phyloP scores from a whole-genome alignment of 2,329 filamentous ascomycete species.

The Xylogone sp. region DNA sequence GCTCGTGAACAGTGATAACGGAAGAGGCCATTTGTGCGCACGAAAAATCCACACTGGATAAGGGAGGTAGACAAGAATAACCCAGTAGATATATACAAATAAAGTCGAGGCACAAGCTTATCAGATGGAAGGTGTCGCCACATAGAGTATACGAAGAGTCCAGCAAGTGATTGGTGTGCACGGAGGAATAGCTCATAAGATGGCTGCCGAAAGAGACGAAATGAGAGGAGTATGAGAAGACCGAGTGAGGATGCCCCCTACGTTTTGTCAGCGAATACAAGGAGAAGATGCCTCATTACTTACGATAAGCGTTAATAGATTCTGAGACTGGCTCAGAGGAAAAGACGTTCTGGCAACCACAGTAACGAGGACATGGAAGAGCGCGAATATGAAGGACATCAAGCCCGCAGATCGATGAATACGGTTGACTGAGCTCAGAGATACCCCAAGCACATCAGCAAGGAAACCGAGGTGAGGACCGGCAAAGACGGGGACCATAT shows the following conservation, averaged over 20 bases:
- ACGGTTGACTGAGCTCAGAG: conserved; percentile 6
- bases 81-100: conserved; percentile 4
- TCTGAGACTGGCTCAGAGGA: background rate
- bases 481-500: conserved; percentile 13
- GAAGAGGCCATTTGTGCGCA: conserved; percentile 12
- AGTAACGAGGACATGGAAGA: background rate
- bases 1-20: background rate
- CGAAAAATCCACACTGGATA: conserved; percentile 5
- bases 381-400: conserved; percentile 10
- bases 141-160: conserved; percentile 9
- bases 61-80: conserved; percentile 3
- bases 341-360: background rate
- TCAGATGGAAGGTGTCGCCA: conserved; percentile 8
- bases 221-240: conserved; percentile 5
- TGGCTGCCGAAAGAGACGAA: conserved; percentile 2
- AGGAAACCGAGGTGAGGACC: conserved; percentile 15
- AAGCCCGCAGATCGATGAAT: conserved; percentile 14
- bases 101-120: conserved; percentile 5
- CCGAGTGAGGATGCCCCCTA: conserved; percentile 9
- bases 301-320: conserved; percentile 6
- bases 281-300: background rate
- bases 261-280: conserved; percentile 2
- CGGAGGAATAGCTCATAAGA: conserved; percentile 14
- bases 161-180: conserved; percentile 10
- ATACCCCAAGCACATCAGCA: conserved; percentile 13